These are phyloP conservation scores for Penicillium sclerotigenum DNA, from an alignment of 2,329 filamentous ascomycete species.

Conservation along the genomic window DNA sequence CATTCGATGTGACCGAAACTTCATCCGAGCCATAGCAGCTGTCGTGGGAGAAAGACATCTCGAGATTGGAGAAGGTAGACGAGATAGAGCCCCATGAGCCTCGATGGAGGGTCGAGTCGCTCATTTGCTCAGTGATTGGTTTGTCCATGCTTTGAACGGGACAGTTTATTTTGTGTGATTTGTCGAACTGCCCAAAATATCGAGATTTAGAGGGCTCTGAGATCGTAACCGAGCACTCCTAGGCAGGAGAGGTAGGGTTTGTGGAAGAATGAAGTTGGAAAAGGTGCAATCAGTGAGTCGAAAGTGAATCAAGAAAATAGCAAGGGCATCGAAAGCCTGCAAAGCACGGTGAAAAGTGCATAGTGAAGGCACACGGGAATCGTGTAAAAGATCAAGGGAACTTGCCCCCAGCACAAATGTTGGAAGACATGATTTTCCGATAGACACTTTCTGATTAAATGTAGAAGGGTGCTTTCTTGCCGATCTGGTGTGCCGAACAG, in stretches of 20 bases:
- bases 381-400: constrained; percentile 27
- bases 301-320: constrained; percentile 5
- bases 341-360: constrained; percentile 29
- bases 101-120: constrained; percentile 23
- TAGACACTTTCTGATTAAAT: constrained; percentile 3
- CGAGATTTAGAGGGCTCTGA: not conserved
- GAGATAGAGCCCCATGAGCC: constrained; percentile 40
- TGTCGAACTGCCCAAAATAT: not conserved
- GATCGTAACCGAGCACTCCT: not conserved
- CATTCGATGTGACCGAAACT: constrained; percentile 33
- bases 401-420: constrained; percentile 25
- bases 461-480: constrained; percentile 2
- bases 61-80: constrained; percentile 36
- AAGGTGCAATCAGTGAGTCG: constrained; percentile 10
- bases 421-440: constrained; percentile 25
- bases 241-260: not conserved
- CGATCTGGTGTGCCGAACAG: not conserved
- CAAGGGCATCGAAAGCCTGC: constrained; percentile 35
- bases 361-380: constrained; percentile 28
- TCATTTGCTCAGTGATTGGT: constrained; percentile 24
- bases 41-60: constrained; percentile 39
- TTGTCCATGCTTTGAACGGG: constrained; percentile 3
- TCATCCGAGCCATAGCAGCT: constrained; percentile 42
- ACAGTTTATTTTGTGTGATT: not conserved
- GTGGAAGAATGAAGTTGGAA: not conserved